Conservation (phyloP, 2,329 filamentous ascomycete species). For the Colletotrichum karsti region DNA sequence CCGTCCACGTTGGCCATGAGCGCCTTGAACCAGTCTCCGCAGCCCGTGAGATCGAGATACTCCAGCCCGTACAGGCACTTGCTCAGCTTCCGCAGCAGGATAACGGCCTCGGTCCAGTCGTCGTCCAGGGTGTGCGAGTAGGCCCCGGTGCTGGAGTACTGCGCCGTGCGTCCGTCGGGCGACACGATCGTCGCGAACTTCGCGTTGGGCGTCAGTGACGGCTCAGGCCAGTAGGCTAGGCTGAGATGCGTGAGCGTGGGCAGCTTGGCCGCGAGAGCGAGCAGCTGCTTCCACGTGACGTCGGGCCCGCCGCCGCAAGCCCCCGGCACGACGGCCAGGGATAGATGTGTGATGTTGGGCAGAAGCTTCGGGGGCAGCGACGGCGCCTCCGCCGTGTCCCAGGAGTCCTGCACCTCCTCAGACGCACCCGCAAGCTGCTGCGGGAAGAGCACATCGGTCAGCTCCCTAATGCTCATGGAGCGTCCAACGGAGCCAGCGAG, state of each 20-base stretch:
- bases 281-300: constrained; percentile 67
- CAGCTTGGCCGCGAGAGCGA: constrained; percentile 61
- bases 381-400: constrained; percentile 53
- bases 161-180: constrained; percentile 49
- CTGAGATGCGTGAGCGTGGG: constrained; percentile 67
- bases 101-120: constrained; percentile 67
- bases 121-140: constrained; percentile 67
- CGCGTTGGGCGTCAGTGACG: constrained; percentile 64
- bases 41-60: constrained; percentile 69
- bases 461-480: constrained; percentile 60
- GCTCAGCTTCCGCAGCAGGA: constrained; percentile 63
- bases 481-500: constrained; percentile 60
- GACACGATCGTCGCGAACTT: constrained; percentile 56
- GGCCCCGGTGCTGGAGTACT: constrained; percentile 63
- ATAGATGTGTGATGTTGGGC: constrained; percentile 68
- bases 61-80: constrained; percentile 65
- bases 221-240: constrained; percentile 69
- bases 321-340: constrained; percentile 57
- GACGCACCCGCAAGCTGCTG: constrained; percentile 28
- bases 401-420: constrained; percentile 56
- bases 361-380: constrained; percentile 47
- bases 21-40: constrained; percentile 61
- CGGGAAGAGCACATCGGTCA: constrained; percentile 61
- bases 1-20: constrained; percentile 51
- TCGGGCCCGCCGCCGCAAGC: constrained; percentile 27